Evolutionary conservation across 768 basidiomycete genomes (phyloP), one percentile per base, ranked within the genome.

Genomic region (Collybiopsis confluens): DNA sequence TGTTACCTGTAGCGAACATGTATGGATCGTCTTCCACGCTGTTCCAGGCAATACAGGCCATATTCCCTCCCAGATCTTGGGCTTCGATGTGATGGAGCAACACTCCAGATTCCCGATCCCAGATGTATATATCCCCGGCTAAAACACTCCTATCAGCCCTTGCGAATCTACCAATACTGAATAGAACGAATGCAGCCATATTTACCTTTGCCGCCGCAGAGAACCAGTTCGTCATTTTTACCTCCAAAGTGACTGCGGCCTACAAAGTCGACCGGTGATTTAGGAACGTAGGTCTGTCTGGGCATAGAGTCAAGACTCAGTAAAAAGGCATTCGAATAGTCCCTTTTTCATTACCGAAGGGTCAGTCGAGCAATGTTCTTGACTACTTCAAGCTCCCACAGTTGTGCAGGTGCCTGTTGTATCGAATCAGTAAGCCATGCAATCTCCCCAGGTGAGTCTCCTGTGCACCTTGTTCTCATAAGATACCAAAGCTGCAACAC

Each of bases 221-320:
- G 72, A 10, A 92, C 83, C 41, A 91, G 72, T 61, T 92, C 87
- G 60, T 90, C 85, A 57, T 86, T 82, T 61, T 80, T 81, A n/a
- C 90, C 90, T 36, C 88, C 90, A 52, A 92, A 90, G 68, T 90
- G 88, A 62, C 87, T 88, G 8, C 85, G 82, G 0, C 90, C 90
- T 1, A 88, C 85, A 60, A 90, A 89, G 60, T 90, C 86, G n/a
- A 88, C 81, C 13, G 73, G 58, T 13, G 71, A 70, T 62, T 85
- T 88, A 9, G 88, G 84, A 74, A 83, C 78, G 62, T 89, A 91
- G 1, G 84, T 90, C 59, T 89, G 88, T 47, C 85, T 42, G 30
- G 13, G 30, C 30, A 33, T 33, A 5, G n/a, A n/a, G n/a, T n/a
- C n/a, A n/a, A 24, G 37, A 36, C 48, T 36, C 26, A 6, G n/a